Percentiles rank a stretch among this genome's conserved stretches.
Conservation (phyloP, 2,329 filamentous ascomycete species). For the Exophiala mesophila region DNA sequence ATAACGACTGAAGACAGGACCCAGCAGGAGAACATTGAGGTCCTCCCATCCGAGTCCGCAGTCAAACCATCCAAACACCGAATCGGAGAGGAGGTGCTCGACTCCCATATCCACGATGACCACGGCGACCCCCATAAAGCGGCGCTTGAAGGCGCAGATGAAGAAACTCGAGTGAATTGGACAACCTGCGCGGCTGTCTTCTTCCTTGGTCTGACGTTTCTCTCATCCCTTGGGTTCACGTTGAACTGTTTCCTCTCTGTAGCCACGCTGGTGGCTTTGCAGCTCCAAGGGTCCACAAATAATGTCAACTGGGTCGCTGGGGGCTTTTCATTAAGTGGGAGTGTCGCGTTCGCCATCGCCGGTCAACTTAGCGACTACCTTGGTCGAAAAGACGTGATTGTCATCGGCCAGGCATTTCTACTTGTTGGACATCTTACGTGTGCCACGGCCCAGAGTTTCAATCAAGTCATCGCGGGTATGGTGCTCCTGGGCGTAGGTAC, state of each 20-base stretch:
- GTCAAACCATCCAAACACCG: neutral
- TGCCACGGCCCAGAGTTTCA: conserved; percentile 34
- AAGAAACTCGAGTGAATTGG: neutral
- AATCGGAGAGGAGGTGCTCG: conserved; percentile 5
- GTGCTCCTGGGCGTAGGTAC: conserved; percentile 36
- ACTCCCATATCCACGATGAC: conserved; percentile 5
- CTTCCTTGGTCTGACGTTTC: conserved; percentile 1
- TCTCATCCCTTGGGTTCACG: conserved; percentile 3
- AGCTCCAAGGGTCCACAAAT: conserved; percentile 1
- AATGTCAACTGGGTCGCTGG: conserved; percentile 6
- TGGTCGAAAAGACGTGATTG: conserved; percentile 3
- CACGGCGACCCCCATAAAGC: conserved; percentile 3
- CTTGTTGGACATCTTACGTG: conserved; percentile 36
- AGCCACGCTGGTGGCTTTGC: conserved; percentile 1
- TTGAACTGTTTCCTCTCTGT: conserved; percentile 1
- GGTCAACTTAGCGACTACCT: conserved; percentile 4
- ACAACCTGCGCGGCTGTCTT: conserved; percentile 4
- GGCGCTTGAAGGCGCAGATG: conserved; percentile 2
- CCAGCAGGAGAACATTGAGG: neutral
- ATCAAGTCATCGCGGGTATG: conserved; percentile 35
- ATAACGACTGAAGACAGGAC: too few species aligned
- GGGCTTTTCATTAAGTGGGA: conserved; percentile 3
- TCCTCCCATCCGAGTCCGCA: neutral
- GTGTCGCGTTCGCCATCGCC: conserved; percentile 3
- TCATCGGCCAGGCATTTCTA: conserved; percentile 26